Evolutionary conservation across 306 rosid species (phyloP), one percentile per base, ranked within the genome.

Genomic region (Myrica gale): DNA sequence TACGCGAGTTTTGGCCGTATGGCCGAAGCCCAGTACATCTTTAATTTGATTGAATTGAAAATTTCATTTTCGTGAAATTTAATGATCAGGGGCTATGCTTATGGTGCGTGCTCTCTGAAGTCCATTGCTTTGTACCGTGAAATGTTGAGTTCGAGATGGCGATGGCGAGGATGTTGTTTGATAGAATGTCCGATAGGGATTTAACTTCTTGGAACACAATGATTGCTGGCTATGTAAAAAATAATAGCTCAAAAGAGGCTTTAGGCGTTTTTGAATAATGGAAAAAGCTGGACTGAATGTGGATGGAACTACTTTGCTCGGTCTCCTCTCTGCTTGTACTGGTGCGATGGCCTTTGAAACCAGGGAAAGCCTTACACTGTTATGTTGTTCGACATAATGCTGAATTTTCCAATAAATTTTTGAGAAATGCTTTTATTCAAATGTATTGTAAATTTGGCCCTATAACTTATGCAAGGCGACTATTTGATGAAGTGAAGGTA

Each of bases 51-150:
- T 58, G 15, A 61, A 4, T 48, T 81, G 9, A 90, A 88, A 81
- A 81, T 76, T n/a, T 82, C 81, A 0, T 86, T 90, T 70, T 79
- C 84, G 44, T 90, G 89, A 88, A 88, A 86, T 70, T 79, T 69
- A 76, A 80, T 86, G 89, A 86, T 88, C 20, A 82, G 89, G 47
- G 91, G 90, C 3, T 85, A 85, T 66, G 89, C 85, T 71, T 85
- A 75, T 53, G 67, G 69, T 32, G 85, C 73, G 41, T 39, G 16
- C 32, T 56, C 85, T 39, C 37, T 66, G 1, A 72, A 52, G 11
- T 84, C 90, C 16, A 76, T 86, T 76, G 20, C 69, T 58, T 16
- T 86, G 76, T 88, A 90, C 82, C 84, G 86, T 57, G 62, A 82
- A 72, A 88, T 90, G 88, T 21, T 76, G 42, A 41, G 70, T 54